Evolutionary conservation across 2,329 filamentous ascomycete species (phyloP).

Genomic region (Sclerotinia subarctica): DNA sequence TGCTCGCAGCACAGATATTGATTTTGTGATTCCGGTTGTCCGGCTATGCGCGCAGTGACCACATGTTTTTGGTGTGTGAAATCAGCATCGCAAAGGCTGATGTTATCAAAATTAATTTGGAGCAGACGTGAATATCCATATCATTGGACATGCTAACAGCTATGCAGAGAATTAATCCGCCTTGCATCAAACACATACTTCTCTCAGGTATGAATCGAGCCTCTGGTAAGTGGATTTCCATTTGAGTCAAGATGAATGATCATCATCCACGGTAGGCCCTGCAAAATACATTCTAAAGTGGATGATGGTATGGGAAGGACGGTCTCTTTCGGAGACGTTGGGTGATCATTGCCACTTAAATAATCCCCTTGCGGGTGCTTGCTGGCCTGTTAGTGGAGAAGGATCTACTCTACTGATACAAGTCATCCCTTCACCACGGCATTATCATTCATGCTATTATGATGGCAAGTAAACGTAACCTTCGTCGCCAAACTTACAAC

Average conservation of each 20-base stretch:
- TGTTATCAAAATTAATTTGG: neutral
- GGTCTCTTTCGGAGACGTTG: neutral
- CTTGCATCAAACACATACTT: neutral
- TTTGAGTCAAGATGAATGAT: conserved; percentile 5
- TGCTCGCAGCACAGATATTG: neutral
- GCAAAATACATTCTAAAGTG: conserved; percentile 1
- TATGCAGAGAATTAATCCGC: neutral
- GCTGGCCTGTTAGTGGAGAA: neutral
- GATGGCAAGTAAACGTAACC: neutral
- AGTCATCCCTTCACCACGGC: neutral
- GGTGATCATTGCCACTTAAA: neutral
- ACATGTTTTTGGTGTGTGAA: neutral
- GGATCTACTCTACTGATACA: neutral
- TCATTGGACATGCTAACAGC: neutral
- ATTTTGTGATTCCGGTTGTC: neutral
- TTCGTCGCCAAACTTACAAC: neutral
- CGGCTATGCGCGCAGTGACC: neutral
- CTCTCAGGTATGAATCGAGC: neutral
- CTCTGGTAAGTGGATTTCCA: neutral
- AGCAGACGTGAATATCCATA: neutral
- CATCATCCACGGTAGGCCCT: neutral
- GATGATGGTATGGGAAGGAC: neutral
- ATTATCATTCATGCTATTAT: conserved; percentile 10
- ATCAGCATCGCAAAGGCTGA: neutral
- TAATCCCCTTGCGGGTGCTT: neutral